Conservation (phyloP, 1,284 basidiomycete genomes). For the Taiwanofungus camphoratus region DNA sequence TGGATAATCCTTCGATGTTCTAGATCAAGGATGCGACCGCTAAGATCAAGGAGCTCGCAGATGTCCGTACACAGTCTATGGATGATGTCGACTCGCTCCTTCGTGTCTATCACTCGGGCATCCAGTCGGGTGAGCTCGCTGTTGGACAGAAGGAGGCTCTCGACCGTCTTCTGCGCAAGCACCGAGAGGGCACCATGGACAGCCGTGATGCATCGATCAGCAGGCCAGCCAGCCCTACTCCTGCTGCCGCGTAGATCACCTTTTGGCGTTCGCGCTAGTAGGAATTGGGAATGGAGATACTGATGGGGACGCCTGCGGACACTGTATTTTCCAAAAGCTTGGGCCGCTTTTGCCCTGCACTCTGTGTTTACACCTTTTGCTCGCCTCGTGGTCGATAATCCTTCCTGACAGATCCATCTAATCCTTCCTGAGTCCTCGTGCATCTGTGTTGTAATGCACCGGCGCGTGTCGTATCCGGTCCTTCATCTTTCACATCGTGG, state of each 20-base stretch:
- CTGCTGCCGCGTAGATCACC: constrained; percentile 7
- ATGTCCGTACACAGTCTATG: constrained; percentile 97
- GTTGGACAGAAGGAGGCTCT: constrained; percentile 86
- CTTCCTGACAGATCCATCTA: too few relatives aligned
- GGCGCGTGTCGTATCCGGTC: too few relatives aligned
- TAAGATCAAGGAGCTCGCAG: constrained; percentile 99
- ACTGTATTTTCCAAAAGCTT: too few relatives aligned
- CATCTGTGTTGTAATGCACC: too few relatives aligned
- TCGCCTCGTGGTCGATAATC: too few relatives aligned
- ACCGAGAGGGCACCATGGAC: constrained; percentile 40
- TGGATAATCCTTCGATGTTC: constrained; percentile 1
- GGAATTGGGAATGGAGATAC: too few relatives aligned
- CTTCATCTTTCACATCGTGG: too few relatives aligned
- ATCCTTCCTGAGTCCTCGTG: too few relatives aligned
- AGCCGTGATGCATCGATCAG: constrained; percentile 17
- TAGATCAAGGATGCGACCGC: constrained; percentile 95
- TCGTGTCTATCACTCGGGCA: constrained; percentile 90
- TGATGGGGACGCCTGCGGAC: too few relatives aligned
- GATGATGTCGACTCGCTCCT: constrained; percentile 98
- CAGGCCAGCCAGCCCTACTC: constrained; percentile 15
- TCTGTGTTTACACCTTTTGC: too few relatives aligned
- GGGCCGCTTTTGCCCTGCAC: too few relatives aligned
- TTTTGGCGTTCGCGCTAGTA: too few relatives aligned
- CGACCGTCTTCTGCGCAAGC: constrained; percentile 74
- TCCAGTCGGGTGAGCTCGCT: constrained; percentile 80